phyloP scores from a whole-genome alignment of 805 yeast species.

The Ogataea naganishii region DNA sequence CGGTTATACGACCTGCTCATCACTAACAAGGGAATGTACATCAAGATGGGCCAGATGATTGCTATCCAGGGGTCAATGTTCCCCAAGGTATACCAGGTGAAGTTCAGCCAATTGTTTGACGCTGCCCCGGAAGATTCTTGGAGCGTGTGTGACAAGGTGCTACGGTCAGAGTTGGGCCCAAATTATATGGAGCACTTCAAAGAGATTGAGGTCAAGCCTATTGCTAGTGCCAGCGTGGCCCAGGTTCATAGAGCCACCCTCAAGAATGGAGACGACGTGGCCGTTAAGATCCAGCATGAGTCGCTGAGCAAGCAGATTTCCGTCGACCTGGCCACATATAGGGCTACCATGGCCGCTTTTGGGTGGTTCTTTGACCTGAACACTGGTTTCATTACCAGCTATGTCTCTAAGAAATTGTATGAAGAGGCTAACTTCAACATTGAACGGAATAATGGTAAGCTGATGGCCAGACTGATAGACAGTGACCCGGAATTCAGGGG shows the following conservation, averaged over 20 bases:
- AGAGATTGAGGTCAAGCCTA: conserved; percentile 43
- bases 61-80: conserved; percentile 67
- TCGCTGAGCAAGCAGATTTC: conserved; percentile 51
- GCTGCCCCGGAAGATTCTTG: conserved; percentile 56
- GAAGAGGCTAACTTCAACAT: conserved; percentile 55
- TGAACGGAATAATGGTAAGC: conserved; percentile 46
- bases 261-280: conserved; percentile 41
- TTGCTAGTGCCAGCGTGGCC: conserved; percentile 72
- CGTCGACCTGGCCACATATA: conserved; percentile 55
- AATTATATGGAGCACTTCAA: conserved; percentile 32
- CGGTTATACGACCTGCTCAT: conserved; percentile 35
- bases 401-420: conserved; percentile 45
- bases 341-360: conserved; percentile 40
- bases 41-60: conserved; percentile 71
- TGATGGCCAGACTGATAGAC: conserved; percentile 27
- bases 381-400: conserved; percentile 43
- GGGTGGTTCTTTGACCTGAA: conserved; percentile 59
- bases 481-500: conserved; percentile 31
- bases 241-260: conserved; percentile 55
- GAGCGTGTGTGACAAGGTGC: conserved; percentile 31
- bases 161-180: conserved; percentile 32
- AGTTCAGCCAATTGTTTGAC: conserved; percentile 54
- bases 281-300: conserved; percentile 59
- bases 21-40: conserved; percentile 52
- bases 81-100: conserved; percentile 53